Conservation (phyloP, 139 green algal species). For the Trebouxia sp. region DNA sequence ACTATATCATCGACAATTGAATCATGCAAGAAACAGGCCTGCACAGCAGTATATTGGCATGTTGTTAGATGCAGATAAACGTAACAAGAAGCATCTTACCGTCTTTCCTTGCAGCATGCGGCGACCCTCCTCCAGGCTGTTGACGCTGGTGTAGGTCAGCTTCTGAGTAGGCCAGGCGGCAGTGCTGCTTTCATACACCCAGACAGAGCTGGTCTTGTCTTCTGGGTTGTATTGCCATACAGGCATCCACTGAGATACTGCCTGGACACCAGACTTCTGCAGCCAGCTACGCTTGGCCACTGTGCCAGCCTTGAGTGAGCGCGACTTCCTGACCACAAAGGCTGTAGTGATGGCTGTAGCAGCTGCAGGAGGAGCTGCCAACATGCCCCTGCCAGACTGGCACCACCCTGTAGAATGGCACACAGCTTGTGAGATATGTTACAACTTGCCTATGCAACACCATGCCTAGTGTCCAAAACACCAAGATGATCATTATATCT, state of each 20-base stretch:
- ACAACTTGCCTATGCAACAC: no score
- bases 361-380: not conserved
- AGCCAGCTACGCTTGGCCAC: not conserved
- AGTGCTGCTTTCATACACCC: slow-evolving; percentile 9
- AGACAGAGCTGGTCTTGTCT: slow-evolving; percentile 3
- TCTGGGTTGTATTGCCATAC: slow-evolving; percentile 12
- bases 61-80: not conserved
- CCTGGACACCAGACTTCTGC: not conserved
- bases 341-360: not conserved
- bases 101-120: not conserved
- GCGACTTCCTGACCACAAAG: not conserved
- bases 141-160: not conserved
- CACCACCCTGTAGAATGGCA: not conserved
- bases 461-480: no score
- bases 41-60: no score
- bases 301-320: not conserved
- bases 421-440: no score
- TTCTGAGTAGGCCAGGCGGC: not conserved
- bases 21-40: no score
- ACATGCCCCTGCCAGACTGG: not conserved
- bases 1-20: no score
- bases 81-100: not conserved
- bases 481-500: no score
- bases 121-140: not conserved
- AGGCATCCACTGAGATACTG: not conserved